A percentile compares a stretch with the other conserved stretches of the same genome.
phyloP scores from a whole-genome alignment of 2,329 filamentous ascomycete genomes.

The Penicillium thymicola region DNA sequence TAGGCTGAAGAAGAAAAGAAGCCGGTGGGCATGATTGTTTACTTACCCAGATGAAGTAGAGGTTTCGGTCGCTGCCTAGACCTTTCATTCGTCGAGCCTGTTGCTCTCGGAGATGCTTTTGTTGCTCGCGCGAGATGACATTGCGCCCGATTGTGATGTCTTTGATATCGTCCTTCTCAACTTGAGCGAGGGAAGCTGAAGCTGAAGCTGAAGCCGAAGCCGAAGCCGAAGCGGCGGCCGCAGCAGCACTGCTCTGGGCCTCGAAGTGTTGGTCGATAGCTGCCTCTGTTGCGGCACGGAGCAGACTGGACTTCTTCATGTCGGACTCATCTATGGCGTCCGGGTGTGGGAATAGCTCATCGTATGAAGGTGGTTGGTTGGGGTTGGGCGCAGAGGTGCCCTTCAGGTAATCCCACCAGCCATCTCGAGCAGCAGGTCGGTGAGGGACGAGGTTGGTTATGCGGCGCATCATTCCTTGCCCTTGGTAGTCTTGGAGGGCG shows the following conservation, averaged over 20 bases:
- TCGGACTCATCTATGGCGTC: constrained; percentile 35
- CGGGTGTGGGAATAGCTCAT: constrained; percentile 67
- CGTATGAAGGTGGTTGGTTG: constrained; percentile 68
- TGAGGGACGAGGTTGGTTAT: constrained; percentile 72
- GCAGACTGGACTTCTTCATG: constrained; percentile 43
- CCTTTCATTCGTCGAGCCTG: constrained; percentile 50
- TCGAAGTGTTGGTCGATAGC: constrained; percentile 47
- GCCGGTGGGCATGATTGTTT: neutral
- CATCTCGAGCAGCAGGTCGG: constrained; percentile 52
- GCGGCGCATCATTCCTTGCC: constrained; percentile 67
- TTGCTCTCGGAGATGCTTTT: constrained; percentile 46
- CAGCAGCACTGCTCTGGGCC: constrained; percentile 28
- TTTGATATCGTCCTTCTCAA: constrained; percentile 36
- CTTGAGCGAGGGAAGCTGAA: constrained; percentile 12
- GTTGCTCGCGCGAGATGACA: constrained; percentile 45
- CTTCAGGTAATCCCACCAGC: constrained; percentile 68
- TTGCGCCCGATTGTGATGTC: constrained; percentile 45
- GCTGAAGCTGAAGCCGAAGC: constrained; percentile 18
- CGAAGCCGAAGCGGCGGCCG: constrained; percentile 12
- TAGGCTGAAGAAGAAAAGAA: constrained; percentile 11
- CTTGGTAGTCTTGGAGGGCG: constrained; percentile 68
- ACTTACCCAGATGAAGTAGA: constrained; percentile 56
- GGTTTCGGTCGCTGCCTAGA: constrained; percentile 48
- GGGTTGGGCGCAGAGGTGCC: constrained; percentile 46
- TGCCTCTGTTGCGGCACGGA: constrained; percentile 45